Evolutionary conservation across 2,329 filamentous ascomycete species (phyloP).

Genomic region (Monosporascus sp.): DNA sequence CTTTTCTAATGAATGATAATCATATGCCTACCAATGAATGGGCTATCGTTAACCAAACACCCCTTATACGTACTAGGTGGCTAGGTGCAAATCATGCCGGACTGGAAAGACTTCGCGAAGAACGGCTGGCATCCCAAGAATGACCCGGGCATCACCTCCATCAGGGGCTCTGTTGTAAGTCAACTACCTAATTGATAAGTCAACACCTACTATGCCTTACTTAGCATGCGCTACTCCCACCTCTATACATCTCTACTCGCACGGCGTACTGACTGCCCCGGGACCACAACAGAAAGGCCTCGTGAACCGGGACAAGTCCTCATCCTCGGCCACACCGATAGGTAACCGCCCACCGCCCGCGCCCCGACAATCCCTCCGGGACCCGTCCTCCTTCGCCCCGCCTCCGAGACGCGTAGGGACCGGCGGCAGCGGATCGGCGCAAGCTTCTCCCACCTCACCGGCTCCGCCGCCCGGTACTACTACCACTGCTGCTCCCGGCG

Average conservation of each 20-base stretch:
- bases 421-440: slow-evolving; percentile 3
- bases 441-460: slow-evolving; percentile 32
- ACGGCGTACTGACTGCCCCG: slow-evolving; percentile 5
- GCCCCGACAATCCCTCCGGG: slow-evolving; percentile 66
- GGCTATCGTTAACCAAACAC: not conserved
- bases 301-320: slow-evolving; percentile 33
- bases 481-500: slow-evolving; percentile 29
- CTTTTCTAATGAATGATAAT: too few relatives aligned
- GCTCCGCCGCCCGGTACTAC: slow-evolving; percentile 24
- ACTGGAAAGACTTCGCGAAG: slow-evolving; percentile 43
- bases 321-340: slow-evolving; percentile 13
- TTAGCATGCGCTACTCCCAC: slow-evolving; percentile 1
- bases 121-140: slow-evolving; percentile 50
- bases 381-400: slow-evolving; percentile 73
- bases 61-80: not conserved
- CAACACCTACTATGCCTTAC: not conserved
- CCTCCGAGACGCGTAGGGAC: slow-evolving; percentile 60
- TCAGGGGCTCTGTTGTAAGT: slow-evolving; percentile 44
- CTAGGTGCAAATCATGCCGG: slow-evolving; percentile 32
- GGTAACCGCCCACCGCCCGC: slow-evolving; percentile 36
- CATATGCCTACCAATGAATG: too few relatives aligned
- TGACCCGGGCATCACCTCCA: slow-evolving; percentile 20
- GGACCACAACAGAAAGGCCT: slow-evolving; percentile 35
- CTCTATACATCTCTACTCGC: not conserved
- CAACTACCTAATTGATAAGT: slow-evolving; percentile 27